phyloP scores from a whole-genome alignment of 352 stramenopile species.

The Phytophthora nicotianae region DNA sequence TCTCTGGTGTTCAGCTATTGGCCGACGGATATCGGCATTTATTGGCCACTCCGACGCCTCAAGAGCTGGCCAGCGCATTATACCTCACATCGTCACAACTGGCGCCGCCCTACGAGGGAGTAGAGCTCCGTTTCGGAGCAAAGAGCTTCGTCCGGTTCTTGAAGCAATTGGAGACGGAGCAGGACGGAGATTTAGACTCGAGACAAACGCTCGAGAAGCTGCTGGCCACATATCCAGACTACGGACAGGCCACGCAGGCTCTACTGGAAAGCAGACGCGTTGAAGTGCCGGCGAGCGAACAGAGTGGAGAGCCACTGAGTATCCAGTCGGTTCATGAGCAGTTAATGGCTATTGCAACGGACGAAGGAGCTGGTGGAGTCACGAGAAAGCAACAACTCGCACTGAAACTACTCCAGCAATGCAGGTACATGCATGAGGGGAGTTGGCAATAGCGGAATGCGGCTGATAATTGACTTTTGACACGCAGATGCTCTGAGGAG shows the following conservation, averaged over 20 bases:
- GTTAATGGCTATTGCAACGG: conserved; percentile 58
- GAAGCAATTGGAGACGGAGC: conserved; percentile 36
- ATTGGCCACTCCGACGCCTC: conserved; percentile 36
- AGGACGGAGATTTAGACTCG: conserved; percentile 8
- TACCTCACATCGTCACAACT: conserved; percentile 77
- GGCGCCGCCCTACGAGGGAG: conserved; percentile 67
- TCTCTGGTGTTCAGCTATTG: conserved; percentile 52
- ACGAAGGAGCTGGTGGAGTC: conserved; percentile 62
- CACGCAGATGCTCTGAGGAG: conserved; percentile 55
- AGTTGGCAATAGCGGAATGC: too few species aligned
- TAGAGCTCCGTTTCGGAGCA: conserved; percentile 75
- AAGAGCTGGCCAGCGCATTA: conserved; percentile 56
- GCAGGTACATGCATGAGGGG: conserved; percentile 31
- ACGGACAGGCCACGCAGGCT: conserved; percentile 53
- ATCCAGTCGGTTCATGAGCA: conserved; percentile 60
- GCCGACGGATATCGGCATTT: conserved; percentile 49
- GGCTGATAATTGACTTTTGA: neutral
- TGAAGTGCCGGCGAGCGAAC: conserved; percentile 10
- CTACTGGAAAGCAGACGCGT: conserved; percentile 47
- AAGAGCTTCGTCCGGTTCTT: conserved; percentile 71
- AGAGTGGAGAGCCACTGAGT: conserved; percentile 30
- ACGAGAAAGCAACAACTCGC: conserved; percentile 68
- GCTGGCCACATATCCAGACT: conserved; percentile 53
- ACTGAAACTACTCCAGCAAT: conserved; percentile 59
- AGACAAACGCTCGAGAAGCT: conserved; percentile 36